Conservation (phyloP, 495 filamentous ascomycete genomes). For the Poronia punctata region DNA sequence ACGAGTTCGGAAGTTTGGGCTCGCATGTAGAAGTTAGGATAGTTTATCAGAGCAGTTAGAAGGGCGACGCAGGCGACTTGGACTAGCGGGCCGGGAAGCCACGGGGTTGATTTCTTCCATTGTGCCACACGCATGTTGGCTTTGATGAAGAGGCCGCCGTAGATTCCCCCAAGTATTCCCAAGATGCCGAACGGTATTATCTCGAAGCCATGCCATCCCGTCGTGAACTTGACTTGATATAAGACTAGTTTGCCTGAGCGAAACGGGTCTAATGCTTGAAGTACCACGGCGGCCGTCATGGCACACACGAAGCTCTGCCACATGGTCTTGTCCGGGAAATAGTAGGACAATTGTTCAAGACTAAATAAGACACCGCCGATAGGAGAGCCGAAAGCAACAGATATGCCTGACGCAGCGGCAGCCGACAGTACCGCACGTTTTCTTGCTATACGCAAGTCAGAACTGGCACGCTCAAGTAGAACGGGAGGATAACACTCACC, state of each 20-base stretch:
- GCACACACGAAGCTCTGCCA: conserved; percentile 99
- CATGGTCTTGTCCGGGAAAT: conserved; percentile 99
- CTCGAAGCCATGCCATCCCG: conserved; percentile 92
- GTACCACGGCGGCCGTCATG: conserved; percentile 90
- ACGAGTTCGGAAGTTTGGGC: conserved; percentile 89
- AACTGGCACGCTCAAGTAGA: neutral
- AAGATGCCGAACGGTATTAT: conserved; percentile 81
- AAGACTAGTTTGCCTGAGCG: conserved; percentile 92
- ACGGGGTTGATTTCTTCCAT: conserved; percentile 63
- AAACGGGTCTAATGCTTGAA: conserved; percentile 92
- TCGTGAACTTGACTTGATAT: conserved; percentile 92
- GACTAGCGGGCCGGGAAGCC: conserved; percentile 57
- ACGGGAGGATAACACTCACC: conserved; percentile 39
- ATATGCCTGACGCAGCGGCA: conserved; percentile 89
- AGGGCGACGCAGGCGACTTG: conserved; percentile 72
- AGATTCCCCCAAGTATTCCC: conserved; percentile 84
- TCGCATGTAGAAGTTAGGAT: conserved; percentile 90
- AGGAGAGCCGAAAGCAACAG: conserved; percentile 93
- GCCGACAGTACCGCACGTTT: conserved; percentile 95
- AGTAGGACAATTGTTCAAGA: conserved; percentile 95
- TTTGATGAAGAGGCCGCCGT: conserved; percentile 91
- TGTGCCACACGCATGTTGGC: conserved; percentile 80
- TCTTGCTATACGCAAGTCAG: conserved; percentile 51
- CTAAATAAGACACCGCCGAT: conserved; percentile 92
- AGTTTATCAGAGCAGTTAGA: conserved; percentile 84